Base-by-base conservation (phyloP, 805 yeast species). In the Ogataea pini region DNA sequence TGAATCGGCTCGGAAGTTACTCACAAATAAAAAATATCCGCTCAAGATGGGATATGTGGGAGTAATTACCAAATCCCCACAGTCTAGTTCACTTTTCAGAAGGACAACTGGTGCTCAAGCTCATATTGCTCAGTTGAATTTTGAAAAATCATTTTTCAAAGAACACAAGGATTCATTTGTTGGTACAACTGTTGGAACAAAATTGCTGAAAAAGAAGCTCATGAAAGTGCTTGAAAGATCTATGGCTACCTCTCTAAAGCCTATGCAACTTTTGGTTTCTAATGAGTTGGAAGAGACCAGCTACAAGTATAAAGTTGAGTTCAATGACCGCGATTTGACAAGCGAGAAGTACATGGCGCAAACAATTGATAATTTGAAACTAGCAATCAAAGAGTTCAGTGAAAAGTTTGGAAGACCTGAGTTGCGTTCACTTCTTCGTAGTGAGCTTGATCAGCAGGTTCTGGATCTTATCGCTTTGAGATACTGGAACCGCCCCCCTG, bases 41-140 rank as follows among this genome's bases (percentile, higher is more conserved):
- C 72, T 94, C 51, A 83, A 79, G 59, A 88, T 94, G 96, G 99
- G 99, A 0, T 94, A 94, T 64, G 98, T 94, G 17, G 99, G 99
- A 48, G 98, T 95, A n/a, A 85, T 95, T 16, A 88, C 97, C 1
- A 86, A 82, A 55, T 78, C 87, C 0, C 96, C 71, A 61, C 47
- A 58, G 8, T 43, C 60, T 16, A 61, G 64, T 12, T 68, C 78
- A 0, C 61, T 86, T 12, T 83, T 83, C 66, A 65, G 78, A 48
- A 72, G 85, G 52, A 72, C 71, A 48, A 66, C 79, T 2, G 81
- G 86, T 1, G 76, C 79, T 36, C 84, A 82, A 60, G 80, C 90
- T 1, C 82, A 79, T 50, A 73, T 81, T 31, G 80, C 87, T 1
- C 89, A 83, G 59, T 87, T 83, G 59, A 79, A 77, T 55, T 82